Percentiles rank a stretch among this genome's conserved stretches.
Evolutionary conservation across 2,329 filamentous ascomycete genomes (phyloP).

Genomic region (Cadophora sp.): DNA sequence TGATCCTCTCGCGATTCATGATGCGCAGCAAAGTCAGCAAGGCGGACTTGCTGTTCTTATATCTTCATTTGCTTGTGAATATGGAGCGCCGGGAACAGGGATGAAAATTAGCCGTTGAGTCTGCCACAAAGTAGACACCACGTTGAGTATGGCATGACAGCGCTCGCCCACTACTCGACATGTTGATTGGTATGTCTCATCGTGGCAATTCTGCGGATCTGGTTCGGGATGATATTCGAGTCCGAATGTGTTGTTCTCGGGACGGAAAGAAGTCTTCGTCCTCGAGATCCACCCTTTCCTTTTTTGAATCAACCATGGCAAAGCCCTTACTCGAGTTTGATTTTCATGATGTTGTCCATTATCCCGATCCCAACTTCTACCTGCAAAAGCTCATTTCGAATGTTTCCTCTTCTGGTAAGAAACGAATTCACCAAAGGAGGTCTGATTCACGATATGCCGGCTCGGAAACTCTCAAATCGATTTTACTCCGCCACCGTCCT

Average conservation of each 20-base stretch:
- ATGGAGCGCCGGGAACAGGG: not conserved
- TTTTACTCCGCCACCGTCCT: not conserved
- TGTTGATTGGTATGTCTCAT: not conserved
- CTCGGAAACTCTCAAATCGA: not conserved
- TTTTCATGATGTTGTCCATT: not conserved
- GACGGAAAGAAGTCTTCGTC: not conserved
- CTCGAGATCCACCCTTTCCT: not conserved
- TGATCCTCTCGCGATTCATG: not conserved
- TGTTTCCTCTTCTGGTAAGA: not conserved
- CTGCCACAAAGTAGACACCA: not conserved
- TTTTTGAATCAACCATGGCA: not conserved
- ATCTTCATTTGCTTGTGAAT: not conserved
- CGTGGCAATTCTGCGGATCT: not conserved
- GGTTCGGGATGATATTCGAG: not conserved
- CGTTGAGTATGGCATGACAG: not conserved
- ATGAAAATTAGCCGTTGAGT: not conserved
- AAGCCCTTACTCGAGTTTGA: not conserved
- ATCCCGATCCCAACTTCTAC: not conserved
- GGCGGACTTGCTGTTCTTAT: not conserved
- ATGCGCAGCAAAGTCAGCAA: not conserved
- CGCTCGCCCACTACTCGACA: not conserved
- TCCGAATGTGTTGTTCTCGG: not conserved
- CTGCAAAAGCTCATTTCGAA: not conserved
- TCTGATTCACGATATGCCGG: not conserved
- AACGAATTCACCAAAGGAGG: not conserved